phyloP scores from a whole-genome alignment of 1,284 basidiomycete genomes.

The Pseudozyma sp. region DNA sequence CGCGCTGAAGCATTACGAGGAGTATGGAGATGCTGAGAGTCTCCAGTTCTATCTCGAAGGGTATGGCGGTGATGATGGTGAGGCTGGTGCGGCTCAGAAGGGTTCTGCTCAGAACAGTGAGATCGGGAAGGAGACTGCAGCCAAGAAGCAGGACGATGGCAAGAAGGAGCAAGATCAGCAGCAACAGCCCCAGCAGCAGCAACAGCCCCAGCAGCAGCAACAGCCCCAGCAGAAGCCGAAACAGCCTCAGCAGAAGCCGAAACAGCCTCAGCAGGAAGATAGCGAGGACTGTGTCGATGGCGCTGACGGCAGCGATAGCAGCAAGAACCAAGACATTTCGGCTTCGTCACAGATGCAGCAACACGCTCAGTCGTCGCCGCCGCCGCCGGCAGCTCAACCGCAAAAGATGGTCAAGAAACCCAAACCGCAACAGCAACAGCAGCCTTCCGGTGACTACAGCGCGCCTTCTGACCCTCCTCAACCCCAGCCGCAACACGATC shows the following conservation, averaged over 20 bases:
- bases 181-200: not conserved
- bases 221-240: not conserved
- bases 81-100: not conserved
- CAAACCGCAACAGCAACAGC: constrained; percentile 4
- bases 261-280: not conserved
- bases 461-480: constrained; percentile 8
- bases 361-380: constrained; percentile 7
- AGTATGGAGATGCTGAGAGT: constrained; percentile 32
- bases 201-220: not conserved
- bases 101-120: not conserved
- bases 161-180: not conserved
- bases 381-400: not conserved
- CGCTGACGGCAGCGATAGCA: not conserved
- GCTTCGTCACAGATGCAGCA: not conserved
- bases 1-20: constrained; percentile 34
- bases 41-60: constrained; percentile 29
- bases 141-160: not conserved
- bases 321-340: not conserved
- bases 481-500: constrained; percentile 1
- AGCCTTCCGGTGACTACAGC: constrained; percentile 11
- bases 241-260: not conserved
- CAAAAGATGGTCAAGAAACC: constrained; percentile 16
- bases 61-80: constrained; percentile 1
- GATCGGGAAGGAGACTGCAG: not conserved
- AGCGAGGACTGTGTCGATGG: constrained; percentile 6